Base-by-base conservation (phyloP, 1,139 yeast species). In the Hemisphaericaspora xylofermentans region DNA sequence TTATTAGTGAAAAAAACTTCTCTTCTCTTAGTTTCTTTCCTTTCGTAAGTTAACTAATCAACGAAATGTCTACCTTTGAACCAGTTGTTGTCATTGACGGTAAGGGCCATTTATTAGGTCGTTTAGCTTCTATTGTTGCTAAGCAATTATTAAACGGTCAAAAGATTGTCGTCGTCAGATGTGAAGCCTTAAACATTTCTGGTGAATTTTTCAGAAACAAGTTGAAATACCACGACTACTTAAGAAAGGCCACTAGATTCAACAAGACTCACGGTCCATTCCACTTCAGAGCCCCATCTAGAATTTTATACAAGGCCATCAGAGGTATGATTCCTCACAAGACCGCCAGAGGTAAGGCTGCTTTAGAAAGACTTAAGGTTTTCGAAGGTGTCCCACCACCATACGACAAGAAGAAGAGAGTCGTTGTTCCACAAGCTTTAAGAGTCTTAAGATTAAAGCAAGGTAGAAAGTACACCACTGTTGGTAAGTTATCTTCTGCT, bases 221-320 rank as follows among this genome's bases (percentile, higher is more conserved):
- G 82, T 85, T 91, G 76, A 93, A 93, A 88, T 93, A 88, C 93
- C 97, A 91, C 77, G 98, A 95, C 75, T 93, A 91, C 91, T 87
- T 93, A 76, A 91, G 98, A 85, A 93, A 93, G 84, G 87, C 95
- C 64, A 88, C 98, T 71, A 88, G 96, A 80, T 93, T 76, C 93
- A 93, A 93, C 95, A 89, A 89, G 81, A 84, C 82, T 66, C 88
- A 89, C 74, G 99, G 98, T 80, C 98, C 98, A 71, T 94, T 93
- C 98, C 99, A 93, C 76, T 93, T 93, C 96, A 93, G 98, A 80
- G 99, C 99, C 54, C 99, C 98, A 75, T 89, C 98, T 54, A 89
- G 98, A 82, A 89, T 93, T 78, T 88, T 93, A 78, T 91, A 89
- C 94, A 93, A 93, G 87, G 97, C 98, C 68, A 77, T 93, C 74